phyloP scores from a whole-genome alignment of 2,329 filamentous ascomycete species.

The Colletotrichum echinochloae region DNA sequence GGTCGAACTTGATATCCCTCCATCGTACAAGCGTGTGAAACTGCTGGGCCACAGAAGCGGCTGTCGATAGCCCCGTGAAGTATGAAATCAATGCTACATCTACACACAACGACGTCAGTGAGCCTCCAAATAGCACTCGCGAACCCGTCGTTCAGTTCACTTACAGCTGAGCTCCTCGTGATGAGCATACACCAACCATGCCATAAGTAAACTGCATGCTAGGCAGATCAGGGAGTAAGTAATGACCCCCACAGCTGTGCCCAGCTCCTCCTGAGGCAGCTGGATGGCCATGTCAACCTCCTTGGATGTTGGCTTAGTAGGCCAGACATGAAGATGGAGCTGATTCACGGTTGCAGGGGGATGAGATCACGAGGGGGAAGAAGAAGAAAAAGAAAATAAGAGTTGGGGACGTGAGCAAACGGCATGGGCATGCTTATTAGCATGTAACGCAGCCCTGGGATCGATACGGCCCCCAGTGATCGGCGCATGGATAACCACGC shows the following conservation, averaged over 20 bases:
- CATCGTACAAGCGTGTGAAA: constrained; percentile 55
- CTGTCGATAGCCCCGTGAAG: constrained; percentile 51
- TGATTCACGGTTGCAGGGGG: constrained; percentile 24
- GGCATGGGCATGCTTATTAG: constrained; percentile 41
- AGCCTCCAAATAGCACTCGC: background rate
- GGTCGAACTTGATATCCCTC: constrained; percentile 53
- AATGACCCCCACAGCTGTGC: constrained; percentile 50
- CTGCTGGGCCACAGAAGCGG: constrained; percentile 57
- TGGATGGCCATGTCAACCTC: constrained; percentile 51
- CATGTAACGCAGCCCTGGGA: constrained; percentile 37
- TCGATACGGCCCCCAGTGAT: constrained; percentile 26
- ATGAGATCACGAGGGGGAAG: constrained; percentile 22
- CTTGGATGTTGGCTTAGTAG: constrained; percentile 20
- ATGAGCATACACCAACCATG: constrained; percentile 55
- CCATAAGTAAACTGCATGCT: constrained; percentile 47
- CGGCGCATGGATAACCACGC: constrained; percentile 29
- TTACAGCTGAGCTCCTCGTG: constrained; percentile 57
- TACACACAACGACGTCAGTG: constrained; percentile 42
- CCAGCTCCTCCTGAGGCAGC: constrained; percentile 50
- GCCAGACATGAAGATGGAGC: constrained; percentile 35
- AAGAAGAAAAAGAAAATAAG: constrained; percentile 31
- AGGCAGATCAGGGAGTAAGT: constrained; percentile 53
- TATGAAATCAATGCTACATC: constrained; percentile 56
- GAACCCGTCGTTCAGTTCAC: constrained; percentile 37
- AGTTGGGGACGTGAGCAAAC: constrained; percentile 26